Evolutionary conservation across 306 rosid genomes (phyloP).

Genomic region (Dryas alaskensis): DNA sequence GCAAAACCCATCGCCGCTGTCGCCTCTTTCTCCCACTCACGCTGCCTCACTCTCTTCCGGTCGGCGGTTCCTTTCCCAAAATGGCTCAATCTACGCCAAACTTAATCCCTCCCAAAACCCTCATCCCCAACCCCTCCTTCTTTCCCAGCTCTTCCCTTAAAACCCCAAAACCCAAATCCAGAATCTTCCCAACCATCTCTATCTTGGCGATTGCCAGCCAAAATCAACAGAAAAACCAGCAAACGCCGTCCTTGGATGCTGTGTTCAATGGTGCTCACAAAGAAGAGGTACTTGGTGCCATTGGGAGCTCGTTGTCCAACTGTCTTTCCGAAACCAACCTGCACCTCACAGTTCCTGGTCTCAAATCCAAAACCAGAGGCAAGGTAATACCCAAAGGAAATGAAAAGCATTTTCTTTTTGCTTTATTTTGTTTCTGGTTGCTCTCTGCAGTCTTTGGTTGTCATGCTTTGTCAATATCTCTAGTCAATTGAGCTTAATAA

Average conservation of each 20-base stretch:
- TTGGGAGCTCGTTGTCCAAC: slow-evolving; percentile 39
- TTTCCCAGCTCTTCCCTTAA: slow-evolving; percentile 7
- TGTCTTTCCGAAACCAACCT: slow-evolving; percentile 85
- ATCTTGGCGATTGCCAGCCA: slow-evolving; percentile 42
- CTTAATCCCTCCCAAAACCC: slow-evolving; percentile 69
- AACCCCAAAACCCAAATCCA: slow-evolving; percentile 26
- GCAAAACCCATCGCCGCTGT: too few species aligned
- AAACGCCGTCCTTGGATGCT: slow-evolving; percentile 41
- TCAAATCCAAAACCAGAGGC: slow-evolving; percentile 81
- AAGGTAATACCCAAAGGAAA: slow-evolving; percentile 45
- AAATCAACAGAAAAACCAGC: slow-evolving; percentile 26
- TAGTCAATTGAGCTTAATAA: not conserved
- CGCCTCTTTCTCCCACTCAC: too few species aligned
- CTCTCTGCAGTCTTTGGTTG: not conserved
- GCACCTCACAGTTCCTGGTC: slow-evolving; percentile 69
- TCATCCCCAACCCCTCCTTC: slow-evolving; percentile 24
- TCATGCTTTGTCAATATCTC: not conserved
- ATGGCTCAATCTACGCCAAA: slow-evolving; percentile 39
- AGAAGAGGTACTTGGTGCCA: slow-evolving; percentile 40
- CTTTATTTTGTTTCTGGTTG: not conserved
- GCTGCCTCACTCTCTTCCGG: too few species aligned
- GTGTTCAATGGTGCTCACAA: slow-evolving; percentile 45
- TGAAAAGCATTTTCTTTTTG: not conserved
- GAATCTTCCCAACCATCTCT: slow-evolving; percentile 28
- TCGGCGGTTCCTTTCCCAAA: too few species aligned